Conservation (phyloP, 805 yeast species). For the Saccharomycopsis javanensis region DNA sequence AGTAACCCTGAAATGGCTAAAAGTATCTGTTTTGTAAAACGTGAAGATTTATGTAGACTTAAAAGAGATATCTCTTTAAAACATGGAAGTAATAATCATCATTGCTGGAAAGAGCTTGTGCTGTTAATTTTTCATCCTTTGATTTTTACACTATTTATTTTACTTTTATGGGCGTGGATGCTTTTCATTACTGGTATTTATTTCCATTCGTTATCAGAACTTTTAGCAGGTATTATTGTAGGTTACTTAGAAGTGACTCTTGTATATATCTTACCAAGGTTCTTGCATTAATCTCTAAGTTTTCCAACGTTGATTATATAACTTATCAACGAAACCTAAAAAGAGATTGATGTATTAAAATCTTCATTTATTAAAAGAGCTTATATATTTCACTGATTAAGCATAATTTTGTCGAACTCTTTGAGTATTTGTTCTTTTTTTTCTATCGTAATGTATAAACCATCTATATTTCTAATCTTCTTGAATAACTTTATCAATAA, state of each 20-base stretch:
- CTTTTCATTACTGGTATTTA: slow-evolving; percentile 71
- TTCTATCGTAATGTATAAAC: slow-evolving; percentile 9
- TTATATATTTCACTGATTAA: neutral
- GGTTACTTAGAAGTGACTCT: slow-evolving; percentile 15
- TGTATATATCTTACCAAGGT: slow-evolving; percentile 9
- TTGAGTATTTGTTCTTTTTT: slow-evolving; percentile 7
- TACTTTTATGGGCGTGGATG: slow-evolving; percentile 75
- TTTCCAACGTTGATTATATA: neutral
- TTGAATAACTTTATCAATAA: slow-evolving; percentile 12
- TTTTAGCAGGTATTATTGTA: slow-evolving; percentile 11
- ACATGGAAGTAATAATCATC: slow-evolving; percentile 8
- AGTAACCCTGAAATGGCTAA: neutral
- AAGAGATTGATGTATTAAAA: too few relatives aligned
- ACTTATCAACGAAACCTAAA: neutral
- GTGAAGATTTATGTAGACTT: neutral
- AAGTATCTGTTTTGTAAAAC: neutral
- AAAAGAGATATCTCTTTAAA: slow-evolving; percentile 8
- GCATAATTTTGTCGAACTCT: slow-evolving; percentile 8
- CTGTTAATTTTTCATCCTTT: slow-evolving; percentile 22
- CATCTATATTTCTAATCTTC: slow-evolving; percentile 16
- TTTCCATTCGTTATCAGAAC: slow-evolving; percentile 52
- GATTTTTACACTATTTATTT: slow-evolving; percentile 26
- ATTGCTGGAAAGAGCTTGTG: neutral
- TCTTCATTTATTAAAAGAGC: neutral
- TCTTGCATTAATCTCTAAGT: neutral